These are phyloP conservation scores for Trichosporon faecale DNA, from an alignment of 1,284 basidiomycete species.

Conservation along the genomic window DNA sequence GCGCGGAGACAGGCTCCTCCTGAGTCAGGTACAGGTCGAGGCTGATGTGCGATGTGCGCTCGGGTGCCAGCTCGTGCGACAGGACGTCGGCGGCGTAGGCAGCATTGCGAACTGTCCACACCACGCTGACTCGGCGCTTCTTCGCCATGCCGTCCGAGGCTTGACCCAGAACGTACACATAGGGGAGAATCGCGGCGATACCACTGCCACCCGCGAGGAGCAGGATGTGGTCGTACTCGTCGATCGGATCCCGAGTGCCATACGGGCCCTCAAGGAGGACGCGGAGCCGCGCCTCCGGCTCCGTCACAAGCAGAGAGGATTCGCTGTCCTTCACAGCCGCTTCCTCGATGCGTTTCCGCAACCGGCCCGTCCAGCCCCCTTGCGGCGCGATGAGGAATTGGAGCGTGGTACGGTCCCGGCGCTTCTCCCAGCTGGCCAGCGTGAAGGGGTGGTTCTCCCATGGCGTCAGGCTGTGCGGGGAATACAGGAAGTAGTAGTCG, in stretches of 20 bases:
- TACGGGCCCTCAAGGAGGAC: conserved; percentile 42
- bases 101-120: conserved; percentile 32
- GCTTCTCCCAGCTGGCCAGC: conserved; percentile 27
- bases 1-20: not conserved
- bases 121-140: conserved; percentile 17
- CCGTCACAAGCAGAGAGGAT: not conserved
- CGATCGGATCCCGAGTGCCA: conserved; percentile 27
- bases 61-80: conserved; percentile 24
- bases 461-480: conserved; percentile 26
- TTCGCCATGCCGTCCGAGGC: not conserved
- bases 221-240: conserved; percentile 29
- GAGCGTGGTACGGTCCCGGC: conserved; percentile 17
- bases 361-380: conserved; percentile 26
- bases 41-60: conserved; percentile 6
- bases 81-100: conserved; percentile 35
- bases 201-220: conserved; percentile 38
- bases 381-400: conserved; percentile 34
- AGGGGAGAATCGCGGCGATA: conserved; percentile 36
- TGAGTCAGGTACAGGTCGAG: conserved; percentile 22
- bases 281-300: not conserved
- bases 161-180: conserved; percentile 24
- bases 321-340: not conserved
- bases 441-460: conserved; percentile 44
- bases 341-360: conserved; percentile 13
- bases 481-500: conserved; percentile 37